These are phyloP conservation scores for Ascochyta fabae DNA, from an alignment of 2,329 filamentous ascomycete genomes.

Conservation along the genomic window DNA sequence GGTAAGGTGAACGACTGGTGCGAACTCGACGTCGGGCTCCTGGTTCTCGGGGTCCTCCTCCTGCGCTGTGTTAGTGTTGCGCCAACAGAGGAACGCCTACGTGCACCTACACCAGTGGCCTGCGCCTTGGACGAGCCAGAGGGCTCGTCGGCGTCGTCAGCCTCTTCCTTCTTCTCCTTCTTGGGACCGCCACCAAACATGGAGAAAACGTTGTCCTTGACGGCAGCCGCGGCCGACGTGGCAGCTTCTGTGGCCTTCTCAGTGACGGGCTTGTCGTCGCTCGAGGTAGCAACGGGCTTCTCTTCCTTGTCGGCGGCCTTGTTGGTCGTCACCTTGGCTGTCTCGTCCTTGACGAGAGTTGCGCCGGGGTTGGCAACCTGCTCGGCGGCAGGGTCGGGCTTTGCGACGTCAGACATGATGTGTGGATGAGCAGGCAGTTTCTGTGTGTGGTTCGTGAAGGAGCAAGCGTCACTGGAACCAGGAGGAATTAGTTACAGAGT, in stretches of 20 bases:
- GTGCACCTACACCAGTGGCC: slow-evolving; percentile 57
- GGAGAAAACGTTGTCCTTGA: slow-evolving; percentile 77
- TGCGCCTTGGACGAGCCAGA: slow-evolving; percentile 75
- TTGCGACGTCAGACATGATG: slow-evolving; percentile 48
- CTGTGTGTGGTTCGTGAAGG: slow-evolving; percentile 11
- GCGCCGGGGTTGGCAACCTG: slow-evolving; percentile 49
- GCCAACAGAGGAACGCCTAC: neutral
- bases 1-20: slow-evolving; percentile 93
- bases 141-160: slow-evolving; percentile 74
- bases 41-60: slow-evolving; percentile 86
- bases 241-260: slow-evolving; percentile 50
- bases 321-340: slow-evolving; percentile 53
- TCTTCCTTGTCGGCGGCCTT: slow-evolving; percentile 38
- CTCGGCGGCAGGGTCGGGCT: slow-evolving; percentile 51
- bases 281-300: slow-evolving; percentile 25
- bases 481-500: slow-evolving; percentile 15
- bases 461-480: slow-evolving; percentile 5
- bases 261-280: slow-evolving; percentile 60
- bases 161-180: slow-evolving; percentile 88
- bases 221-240: slow-evolving; percentile 45
- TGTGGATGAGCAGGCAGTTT: slow-evolving; percentile 3
- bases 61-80: slow-evolving; percentile 34
- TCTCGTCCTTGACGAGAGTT: slow-evolving; percentile 52
- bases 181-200: slow-evolving; percentile 99
- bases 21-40: slow-evolving; percentile 94